phyloP scores from a whole-genome alignment of 2,329 filamentous ascomycete genomes.

The Curvularia sp. region DNA sequence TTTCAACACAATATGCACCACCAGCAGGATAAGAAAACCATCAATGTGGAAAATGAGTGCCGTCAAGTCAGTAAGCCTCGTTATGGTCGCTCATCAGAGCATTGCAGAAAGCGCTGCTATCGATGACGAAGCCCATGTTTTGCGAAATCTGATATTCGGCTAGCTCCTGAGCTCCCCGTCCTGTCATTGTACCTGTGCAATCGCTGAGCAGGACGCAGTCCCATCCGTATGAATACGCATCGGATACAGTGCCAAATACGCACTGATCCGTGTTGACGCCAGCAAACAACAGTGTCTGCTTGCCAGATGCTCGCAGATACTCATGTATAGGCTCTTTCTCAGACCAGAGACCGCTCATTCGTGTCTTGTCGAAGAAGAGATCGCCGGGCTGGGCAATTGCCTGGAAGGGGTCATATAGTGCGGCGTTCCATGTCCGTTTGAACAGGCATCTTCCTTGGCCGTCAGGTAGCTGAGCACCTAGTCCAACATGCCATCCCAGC shows the following conservation, averaged over 20 bases:
- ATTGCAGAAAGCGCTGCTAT: conserved; percentile 44
- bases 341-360: conserved; percentile 54
- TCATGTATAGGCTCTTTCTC: conserved; percentile 52
- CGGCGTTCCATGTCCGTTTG: conserved; percentile 54
- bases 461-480: conserved; percentile 49
- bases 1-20: conserved; percentile 9
- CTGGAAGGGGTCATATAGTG: conserved; percentile 53
- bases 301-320: conserved; percentile 51
- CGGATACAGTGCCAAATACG: conserved; percentile 52
- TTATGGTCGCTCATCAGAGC: conserved; percentile 23
- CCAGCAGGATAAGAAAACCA: not conserved
- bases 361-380: conserved; percentile 54
- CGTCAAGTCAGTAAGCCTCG: conserved; percentile 1
- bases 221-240: conserved; percentile 53
- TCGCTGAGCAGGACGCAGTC: conserved; percentile 53
- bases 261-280: conserved; percentile 56
- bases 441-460: conserved; percentile 53
- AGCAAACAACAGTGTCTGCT: conserved; percentile 54
- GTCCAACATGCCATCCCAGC: conserved; percentile 53
- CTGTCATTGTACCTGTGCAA: conserved; percentile 54
- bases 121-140: conserved; percentile 55
- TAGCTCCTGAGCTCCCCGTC: conserved; percentile 49
- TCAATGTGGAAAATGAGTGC: not conserved
- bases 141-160: conserved; percentile 53
- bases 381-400: conserved; percentile 49